phyloP scores from a whole-genome alignment of 495 filamentous ascomycete genomes.

The Chaetomium tenue region DNA sequence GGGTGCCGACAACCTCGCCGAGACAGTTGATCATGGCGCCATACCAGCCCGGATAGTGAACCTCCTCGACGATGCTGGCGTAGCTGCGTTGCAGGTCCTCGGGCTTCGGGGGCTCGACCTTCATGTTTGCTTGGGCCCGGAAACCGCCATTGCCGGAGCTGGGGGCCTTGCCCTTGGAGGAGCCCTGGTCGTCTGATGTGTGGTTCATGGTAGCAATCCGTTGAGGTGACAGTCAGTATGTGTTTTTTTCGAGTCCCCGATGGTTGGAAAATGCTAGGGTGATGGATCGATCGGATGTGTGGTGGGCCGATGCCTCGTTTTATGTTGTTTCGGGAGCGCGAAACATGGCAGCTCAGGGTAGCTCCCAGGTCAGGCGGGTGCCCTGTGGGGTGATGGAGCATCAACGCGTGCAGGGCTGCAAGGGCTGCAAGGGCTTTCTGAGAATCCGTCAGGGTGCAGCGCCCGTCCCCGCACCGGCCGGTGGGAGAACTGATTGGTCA shows the following conservation, averaged over 20 bases:
- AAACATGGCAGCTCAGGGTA: background rate
- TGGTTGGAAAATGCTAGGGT: background rate
- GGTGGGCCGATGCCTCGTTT: background rate
- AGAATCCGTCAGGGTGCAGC: background rate
- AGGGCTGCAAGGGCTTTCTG: background rate
- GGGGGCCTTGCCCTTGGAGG: constrained; percentile 32
- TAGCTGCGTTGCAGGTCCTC: constrained; percentile 90
- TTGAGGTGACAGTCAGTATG: background rate
- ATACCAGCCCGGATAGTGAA: constrained; percentile 82
- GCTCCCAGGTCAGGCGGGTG: background rate
- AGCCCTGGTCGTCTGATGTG: constrained; percentile 5
- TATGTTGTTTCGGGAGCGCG: constrained; percentile 4
- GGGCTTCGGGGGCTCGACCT: constrained; percentile 74
- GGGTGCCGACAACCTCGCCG: constrained; percentile 71
- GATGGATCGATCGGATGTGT: background rate
- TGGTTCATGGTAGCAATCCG: background rate
- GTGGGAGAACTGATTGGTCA: background rate
- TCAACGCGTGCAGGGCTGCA: background rate
- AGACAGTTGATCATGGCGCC: constrained; percentile 78
- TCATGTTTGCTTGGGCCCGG: constrained; percentile 55
- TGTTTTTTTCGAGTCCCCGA: background rate
- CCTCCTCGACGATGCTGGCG: constrained; percentile 70
- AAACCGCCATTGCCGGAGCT: constrained; percentile 36
- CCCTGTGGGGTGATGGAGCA: background rate
- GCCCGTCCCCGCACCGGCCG: background rate